Conservation (phyloP, 2,329 filamentous ascomycete species). For the Aspergillus sp. region DNA sequence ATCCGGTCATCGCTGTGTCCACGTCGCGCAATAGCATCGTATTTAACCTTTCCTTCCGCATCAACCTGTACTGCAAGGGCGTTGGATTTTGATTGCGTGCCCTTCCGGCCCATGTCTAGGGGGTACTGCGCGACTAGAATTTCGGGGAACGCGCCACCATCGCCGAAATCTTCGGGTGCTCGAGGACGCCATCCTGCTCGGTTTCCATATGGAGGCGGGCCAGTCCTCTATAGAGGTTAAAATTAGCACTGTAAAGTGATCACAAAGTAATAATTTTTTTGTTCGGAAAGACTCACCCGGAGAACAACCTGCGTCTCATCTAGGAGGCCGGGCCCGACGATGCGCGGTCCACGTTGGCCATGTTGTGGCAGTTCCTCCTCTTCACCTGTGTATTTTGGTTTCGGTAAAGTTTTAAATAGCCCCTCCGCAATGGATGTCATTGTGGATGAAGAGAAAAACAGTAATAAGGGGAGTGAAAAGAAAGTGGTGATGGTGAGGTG, state of each 20-base stretch:
- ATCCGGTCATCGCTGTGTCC: constrained; percentile 82
- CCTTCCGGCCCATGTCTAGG: constrained; percentile 87
- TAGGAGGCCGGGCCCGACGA: constrained; percentile 75
- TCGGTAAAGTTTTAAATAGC: constrained; percentile 77
- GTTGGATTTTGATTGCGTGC: constrained; percentile 68
- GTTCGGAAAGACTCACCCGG: constrained; percentile 52
- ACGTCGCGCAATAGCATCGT: constrained; percentile 88
- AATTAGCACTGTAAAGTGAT: constrained; percentile 9
- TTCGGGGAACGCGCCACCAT: constrained; percentile 95
- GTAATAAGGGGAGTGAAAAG: constrained; percentile 16
- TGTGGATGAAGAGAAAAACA: constrained; percentile 19
- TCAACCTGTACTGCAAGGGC: constrained; percentile 92
- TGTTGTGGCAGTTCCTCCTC: constrained; percentile 75
- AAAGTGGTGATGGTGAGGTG: constrained; percentile 7
- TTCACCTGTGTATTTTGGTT: constrained; percentile 87
- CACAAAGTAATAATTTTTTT: not conserved
- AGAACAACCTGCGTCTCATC: constrained; percentile 84
- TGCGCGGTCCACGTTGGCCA: constrained; percentile 74
- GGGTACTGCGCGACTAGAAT: constrained; percentile 93
- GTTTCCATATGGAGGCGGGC: constrained; percentile 84
- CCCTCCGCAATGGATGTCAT: constrained; percentile 71
- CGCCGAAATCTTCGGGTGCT: constrained; percentile 85
- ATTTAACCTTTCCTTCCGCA: constrained; percentile 88
- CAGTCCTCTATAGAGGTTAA: constrained; percentile 57
- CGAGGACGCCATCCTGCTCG: constrained; percentile 89